phyloP scores from a whole-genome alignment of 352 stramenopile species.

The Phytophthora nicotianae region DNA sequence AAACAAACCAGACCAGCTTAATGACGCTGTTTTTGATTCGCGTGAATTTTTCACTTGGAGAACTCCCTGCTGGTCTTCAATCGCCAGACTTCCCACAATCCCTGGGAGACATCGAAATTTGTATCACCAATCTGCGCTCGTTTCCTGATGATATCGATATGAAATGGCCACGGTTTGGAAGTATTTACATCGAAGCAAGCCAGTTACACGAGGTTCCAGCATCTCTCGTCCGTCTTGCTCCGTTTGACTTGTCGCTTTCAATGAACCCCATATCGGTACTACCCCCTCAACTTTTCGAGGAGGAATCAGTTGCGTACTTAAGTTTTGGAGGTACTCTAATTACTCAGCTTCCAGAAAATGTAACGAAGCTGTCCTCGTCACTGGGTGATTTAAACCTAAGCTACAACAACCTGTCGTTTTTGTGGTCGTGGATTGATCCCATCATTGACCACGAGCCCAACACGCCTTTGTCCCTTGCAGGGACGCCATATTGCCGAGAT shows the following conservation, averaged over 20 bases:
- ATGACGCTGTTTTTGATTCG: constrained; percentile 42
- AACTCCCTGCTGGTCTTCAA: constrained; percentile 39
- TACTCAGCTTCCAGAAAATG: constrained; percentile 17
- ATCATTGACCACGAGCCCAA: constrained; percentile 2
- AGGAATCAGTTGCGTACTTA: constrained; percentile 15
- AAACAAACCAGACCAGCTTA: constrained; percentile 31
- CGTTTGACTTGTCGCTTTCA: constrained; percentile 20
- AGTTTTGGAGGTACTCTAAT: constrained; percentile 23
- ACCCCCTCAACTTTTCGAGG: constrained; percentile 19
- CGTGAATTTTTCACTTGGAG: constrained; percentile 28
- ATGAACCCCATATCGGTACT: constrained; percentile 21
- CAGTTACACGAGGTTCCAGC: constrained; percentile 15
- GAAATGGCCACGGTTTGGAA: constrained; percentile 29
- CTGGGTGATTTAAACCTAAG: constrained; percentile 16
- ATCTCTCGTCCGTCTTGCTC: constrained; percentile 17
- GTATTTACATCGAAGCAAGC: constrained; percentile 27
- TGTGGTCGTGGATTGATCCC: constrained; percentile 22
- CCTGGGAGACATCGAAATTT: constrained; percentile 39
- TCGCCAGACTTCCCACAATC: constrained; percentile 35
- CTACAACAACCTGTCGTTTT: constrained; percentile 20
- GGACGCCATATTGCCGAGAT: constrained; percentile 19
- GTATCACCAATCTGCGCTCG: constrained; percentile 31
- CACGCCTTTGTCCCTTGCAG: constrained; percentile 4
- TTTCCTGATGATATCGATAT: constrained; percentile 42
- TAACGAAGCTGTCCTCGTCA: constrained; percentile 9